Conservation (phyloP, 1,284 basidiomycete species). For the Gastroboletus turbinatus region DNA sequence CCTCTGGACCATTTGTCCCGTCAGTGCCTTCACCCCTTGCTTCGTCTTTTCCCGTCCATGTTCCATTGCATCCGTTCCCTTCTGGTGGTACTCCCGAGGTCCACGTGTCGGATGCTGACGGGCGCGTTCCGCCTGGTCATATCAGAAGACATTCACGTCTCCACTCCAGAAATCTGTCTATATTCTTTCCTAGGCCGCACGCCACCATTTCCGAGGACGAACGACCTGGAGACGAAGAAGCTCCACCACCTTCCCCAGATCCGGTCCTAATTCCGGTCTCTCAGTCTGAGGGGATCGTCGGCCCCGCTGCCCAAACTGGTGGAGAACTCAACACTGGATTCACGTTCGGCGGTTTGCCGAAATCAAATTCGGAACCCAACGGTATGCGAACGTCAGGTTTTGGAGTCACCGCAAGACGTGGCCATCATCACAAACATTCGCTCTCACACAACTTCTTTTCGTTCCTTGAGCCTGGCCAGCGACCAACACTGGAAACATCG, state of each 20-base stretch:
- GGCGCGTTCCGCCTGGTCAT: slow-evolving; percentile 30
- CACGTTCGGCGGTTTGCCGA: slow-evolving; percentile 32
- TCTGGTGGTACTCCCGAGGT: slow-evolving; percentile 26
- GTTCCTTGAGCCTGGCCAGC: slow-evolving; percentile 66
- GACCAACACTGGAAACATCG: slow-evolving; percentile 2
- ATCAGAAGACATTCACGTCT: slow-evolving; percentile 67
- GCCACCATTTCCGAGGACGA: slow-evolving; percentile 69
- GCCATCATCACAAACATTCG: slow-evolving; percentile 93
- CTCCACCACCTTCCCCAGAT: slow-evolving; percentile 39
- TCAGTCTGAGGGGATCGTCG: slow-evolving; percentile 24
- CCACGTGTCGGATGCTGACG: slow-evolving; percentile 15
- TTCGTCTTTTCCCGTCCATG: slow-evolving; percentile 25
- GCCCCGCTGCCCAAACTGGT: not conserved
- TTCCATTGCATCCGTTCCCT: slow-evolving; percentile 30
- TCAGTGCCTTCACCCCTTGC: slow-evolving; percentile 35
- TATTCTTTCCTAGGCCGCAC: slow-evolving; percentile 81
- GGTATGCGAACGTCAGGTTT: slow-evolving; percentile 5
- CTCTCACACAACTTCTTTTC: slow-evolving; percentile 93
- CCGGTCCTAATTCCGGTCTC: slow-evolving; percentile 26
- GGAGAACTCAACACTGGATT: slow-evolving; percentile 26
- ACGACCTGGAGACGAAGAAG: slow-evolving; percentile 41
- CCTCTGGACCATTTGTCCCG: slow-evolving; percentile 54
- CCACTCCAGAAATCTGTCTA: slow-evolving; percentile 87
- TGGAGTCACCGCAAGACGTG: slow-evolving; percentile 45
- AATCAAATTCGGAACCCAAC: slow-evolving; percentile 28